Evolutionary conservation across 2,329 filamentous ascomycete species (phyloP).

Genomic region (Verticillium zaregamsianum): DNA sequence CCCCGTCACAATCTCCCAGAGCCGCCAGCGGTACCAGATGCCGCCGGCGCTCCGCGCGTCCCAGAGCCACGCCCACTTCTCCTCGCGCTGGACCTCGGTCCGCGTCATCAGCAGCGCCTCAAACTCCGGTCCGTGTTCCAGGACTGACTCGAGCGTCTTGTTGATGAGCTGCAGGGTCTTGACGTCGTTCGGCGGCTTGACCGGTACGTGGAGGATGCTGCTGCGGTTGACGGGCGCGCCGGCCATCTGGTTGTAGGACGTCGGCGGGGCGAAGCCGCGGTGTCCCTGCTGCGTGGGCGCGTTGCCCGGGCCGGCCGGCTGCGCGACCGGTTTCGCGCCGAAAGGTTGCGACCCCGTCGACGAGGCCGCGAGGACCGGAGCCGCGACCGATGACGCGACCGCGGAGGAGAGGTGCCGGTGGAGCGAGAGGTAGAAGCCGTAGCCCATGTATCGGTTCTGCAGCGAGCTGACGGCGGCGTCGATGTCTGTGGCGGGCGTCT

Average conservation of each 20-base stretch:
- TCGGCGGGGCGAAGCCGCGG: constrained; percentile 71
- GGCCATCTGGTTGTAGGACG: constrained; percentile 53
- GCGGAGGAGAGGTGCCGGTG: constrained; percentile 81
- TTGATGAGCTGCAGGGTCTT: constrained; percentile 80
- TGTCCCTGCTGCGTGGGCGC: constrained; percentile 39
- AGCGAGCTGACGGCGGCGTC: constrained; percentile 73
- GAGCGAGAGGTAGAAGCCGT: constrained; percentile 75
- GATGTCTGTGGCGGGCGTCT: constrained; percentile 79
- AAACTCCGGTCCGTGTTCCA: constrained; percentile 79
- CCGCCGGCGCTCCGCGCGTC: constrained; percentile 74
- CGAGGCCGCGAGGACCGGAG: constrained; percentile 35
- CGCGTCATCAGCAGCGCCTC: constrained; percentile 89
- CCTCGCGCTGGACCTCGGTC: constrained; percentile 76
- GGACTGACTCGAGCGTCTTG: constrained; percentile 74
- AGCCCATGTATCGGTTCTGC: constrained; percentile 81
- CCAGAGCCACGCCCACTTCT: constrained; percentile 94
- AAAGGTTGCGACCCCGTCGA: constrained; percentile 61
- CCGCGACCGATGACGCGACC: constrained; percentile 38
- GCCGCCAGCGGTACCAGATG: constrained; percentile 87
- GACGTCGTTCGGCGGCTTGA: constrained; percentile 73
- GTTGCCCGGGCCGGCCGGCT: constrained; percentile 27
- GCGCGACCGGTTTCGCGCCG: constrained; percentile 65
- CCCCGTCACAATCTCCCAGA: constrained; percentile 83
- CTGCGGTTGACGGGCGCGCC: constrained; percentile 37
- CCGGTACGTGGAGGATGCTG: constrained; percentile 61